A percentile compares a stretch with the other conserved stretches of the same genome.
phyloP scores from a whole-genome alignment of 805 yeast genomes.

The Jamesozyma gamospora region DNA sequence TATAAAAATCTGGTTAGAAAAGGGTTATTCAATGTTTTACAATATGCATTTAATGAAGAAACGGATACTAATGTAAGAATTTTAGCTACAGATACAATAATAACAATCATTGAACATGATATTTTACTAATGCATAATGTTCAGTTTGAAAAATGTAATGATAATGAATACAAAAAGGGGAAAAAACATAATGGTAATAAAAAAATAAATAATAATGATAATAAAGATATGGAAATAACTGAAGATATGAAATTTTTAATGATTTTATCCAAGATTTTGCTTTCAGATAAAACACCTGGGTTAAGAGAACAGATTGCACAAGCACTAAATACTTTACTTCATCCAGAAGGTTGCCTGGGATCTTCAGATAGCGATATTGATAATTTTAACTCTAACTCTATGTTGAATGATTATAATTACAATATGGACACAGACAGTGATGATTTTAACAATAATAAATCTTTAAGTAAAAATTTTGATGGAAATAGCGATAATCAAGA shows the following conservation, averaged over 20 bases:
- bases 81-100: constrained; percentile 70
- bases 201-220: not conserved
- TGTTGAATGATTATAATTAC: constrained; percentile 5
- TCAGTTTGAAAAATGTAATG: constrained; percentile 13
- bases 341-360: constrained; percentile 36
- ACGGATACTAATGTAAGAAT: constrained; percentile 38
- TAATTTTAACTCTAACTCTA: not conserved
- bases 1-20: constrained; percentile 51
- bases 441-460: not conserved
- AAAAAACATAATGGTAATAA: not conserved
- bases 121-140: constrained; percentile 45
- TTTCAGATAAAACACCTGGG: constrained; percentile 58
- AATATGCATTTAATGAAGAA: constrained; percentile 56
- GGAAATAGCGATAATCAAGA: constrained; percentile 1
- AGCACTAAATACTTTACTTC: constrained; percentile 66
- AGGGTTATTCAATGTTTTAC: constrained; percentile 62
- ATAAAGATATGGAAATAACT: not conserved
- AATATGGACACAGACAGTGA: constrained; percentile 1
- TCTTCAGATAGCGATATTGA: constrained; percentile 8
- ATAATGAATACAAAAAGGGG: constrained; percentile 2
- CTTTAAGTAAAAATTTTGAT: not conserved
- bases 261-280: constrained; percentile 48
- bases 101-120: constrained; percentile 77
- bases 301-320: constrained; percentile 75
- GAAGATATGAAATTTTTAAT: constrained; percentile 51